Percentiles rank a stretch among this genome's conserved stretches.
phyloP scores from a whole-genome alignment of 192 early-diverging fungal genomes.

The Linderina pennispora region DNA sequence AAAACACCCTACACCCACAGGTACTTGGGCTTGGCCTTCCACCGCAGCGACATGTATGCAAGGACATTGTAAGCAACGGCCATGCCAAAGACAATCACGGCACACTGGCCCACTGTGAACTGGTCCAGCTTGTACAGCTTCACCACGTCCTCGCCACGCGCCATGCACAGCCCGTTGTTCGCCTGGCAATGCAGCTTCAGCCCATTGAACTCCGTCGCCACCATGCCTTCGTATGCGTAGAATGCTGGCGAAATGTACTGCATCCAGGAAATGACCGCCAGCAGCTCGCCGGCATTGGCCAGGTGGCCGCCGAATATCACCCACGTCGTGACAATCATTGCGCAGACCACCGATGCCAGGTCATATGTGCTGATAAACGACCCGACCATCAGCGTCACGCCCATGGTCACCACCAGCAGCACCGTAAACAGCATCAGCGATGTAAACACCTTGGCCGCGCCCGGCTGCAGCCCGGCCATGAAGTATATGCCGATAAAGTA shows the following conservation, averaged over 20 bases:
- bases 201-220: constrained; percentile 38
- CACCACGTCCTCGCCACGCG: constrained; percentile 40
- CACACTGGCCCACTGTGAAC: constrained; percentile 41
- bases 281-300: constrained; percentile 39
- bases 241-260: constrained; percentile 44
- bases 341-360: constrained; percentile 33
- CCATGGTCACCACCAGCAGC: constrained; percentile 36
- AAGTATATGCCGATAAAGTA: constrained; percentile 45
- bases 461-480: constrained; percentile 41
- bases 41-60: constrained; percentile 40
- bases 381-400: constrained; percentile 38
- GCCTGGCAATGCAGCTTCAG: constrained; percentile 35
- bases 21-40: constrained; percentile 42
- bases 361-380: constrained; percentile 37
- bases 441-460: constrained; percentile 16
- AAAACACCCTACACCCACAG: constrained; percentile 29
- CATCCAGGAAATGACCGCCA: constrained; percentile 46
- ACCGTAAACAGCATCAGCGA: constrained; percentile 37
- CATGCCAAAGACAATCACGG: constrained; percentile 29
- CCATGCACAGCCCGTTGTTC: constrained; percentile 42
- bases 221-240: constrained; percentile 47
- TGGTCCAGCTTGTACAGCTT: constrained; percentile 35
- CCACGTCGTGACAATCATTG: constrained; percentile 36
- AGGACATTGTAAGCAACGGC: constrained; percentile 27
- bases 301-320: constrained; percentile 47